A percentile compares a stretch with the other conserved stretches of the same genome.
phyloP scores from a whole-genome alignment of 345 rosid species.

The Eucalyptus albens region DNA sequence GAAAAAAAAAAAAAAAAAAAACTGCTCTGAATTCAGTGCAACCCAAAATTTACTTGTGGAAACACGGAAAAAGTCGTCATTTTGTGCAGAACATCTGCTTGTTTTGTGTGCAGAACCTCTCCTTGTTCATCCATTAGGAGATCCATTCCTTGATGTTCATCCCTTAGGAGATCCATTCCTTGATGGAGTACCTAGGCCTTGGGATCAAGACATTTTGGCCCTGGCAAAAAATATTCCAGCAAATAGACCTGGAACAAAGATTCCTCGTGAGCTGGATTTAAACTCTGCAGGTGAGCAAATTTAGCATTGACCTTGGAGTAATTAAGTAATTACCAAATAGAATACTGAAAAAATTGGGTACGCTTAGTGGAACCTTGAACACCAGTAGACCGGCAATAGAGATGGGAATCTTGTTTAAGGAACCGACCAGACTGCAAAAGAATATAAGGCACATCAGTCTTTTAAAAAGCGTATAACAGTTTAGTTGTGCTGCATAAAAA shows the following conservation, averaged over 20 bases:
- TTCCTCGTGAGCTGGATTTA: not conserved
- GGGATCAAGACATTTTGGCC: constrained; percentile 73
- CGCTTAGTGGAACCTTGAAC: constrained; percentile 77
- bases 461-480: not conserved
- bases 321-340: constrained; percentile 49
- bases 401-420: constrained; percentile 86
- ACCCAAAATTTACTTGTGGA: not conserved
- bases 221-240: constrained; percentile 77
- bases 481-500: not conserved
- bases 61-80: not conserved
- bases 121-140: not conserved
- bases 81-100: not conserved
- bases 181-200: not conserved
- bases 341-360: constrained; percentile 71
- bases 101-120: not conserved
- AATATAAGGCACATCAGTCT: not conserved
- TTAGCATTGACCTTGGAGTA: not conserved
- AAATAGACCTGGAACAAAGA: constrained; percentile 53
- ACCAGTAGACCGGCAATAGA: constrained; percentile 59
- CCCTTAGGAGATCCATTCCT: not conserved
- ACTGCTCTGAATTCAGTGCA: not conserved
- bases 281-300: not conserved
- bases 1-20: not conserved
- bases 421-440: constrained; percentile 63
- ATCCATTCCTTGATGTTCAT: not conserved